These are phyloP conservation scores for Trichomonascus vanleenenianus DNA, from an alignment of 805 yeast genomes.

Conservation along the genomic window DNA sequence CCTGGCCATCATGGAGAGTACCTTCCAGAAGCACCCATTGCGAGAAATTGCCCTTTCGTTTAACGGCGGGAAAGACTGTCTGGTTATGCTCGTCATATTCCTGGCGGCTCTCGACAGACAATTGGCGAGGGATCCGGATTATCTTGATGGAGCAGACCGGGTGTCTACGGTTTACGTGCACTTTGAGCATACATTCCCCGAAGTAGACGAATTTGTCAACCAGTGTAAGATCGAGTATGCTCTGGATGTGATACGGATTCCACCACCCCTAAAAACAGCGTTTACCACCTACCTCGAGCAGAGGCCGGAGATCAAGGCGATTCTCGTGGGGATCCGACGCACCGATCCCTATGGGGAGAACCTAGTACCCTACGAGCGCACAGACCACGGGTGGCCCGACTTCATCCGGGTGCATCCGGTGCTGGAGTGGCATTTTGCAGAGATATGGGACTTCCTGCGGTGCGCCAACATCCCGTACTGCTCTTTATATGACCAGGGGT, in stretches of 20 bases:
- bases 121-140: conserved; percentile 12
- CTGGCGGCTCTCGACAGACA: conserved; percentile 41
- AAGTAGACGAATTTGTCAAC: conserved; percentile 59
- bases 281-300: conserved; percentile 50
- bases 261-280: conserved; percentile 53
- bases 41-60: conserved; percentile 57
- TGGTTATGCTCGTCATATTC: conserved; percentile 74
- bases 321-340: conserved; percentile 80
- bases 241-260: conserved; percentile 37
- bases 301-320: conserved; percentile 53
- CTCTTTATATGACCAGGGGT: conserved; percentile 69
- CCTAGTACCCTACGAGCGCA: conserved; percentile 54
- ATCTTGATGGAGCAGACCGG: conserved; percentile 18
- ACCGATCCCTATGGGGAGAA: conserved; percentile 76
- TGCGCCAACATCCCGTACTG: conserved; percentile 61
- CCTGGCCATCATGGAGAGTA: conserved; percentile 23
- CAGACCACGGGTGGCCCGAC: conserved; percentile 89
- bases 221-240: conserved; percentile 47
- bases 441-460: conserved; percentile 73
- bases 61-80: conserved; percentile 96
- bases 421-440: conserved; percentile 75
- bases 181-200: conserved; percentile 62
- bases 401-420: conserved; percentile 83
- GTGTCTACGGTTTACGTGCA: conserved; percentile 67
- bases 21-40: conserved; percentile 16